These are phyloP conservation scores for Eremothecium sinecaudum DNA, from an alignment of 1,139 yeast genomes.

Conservation along the genomic window DNA sequence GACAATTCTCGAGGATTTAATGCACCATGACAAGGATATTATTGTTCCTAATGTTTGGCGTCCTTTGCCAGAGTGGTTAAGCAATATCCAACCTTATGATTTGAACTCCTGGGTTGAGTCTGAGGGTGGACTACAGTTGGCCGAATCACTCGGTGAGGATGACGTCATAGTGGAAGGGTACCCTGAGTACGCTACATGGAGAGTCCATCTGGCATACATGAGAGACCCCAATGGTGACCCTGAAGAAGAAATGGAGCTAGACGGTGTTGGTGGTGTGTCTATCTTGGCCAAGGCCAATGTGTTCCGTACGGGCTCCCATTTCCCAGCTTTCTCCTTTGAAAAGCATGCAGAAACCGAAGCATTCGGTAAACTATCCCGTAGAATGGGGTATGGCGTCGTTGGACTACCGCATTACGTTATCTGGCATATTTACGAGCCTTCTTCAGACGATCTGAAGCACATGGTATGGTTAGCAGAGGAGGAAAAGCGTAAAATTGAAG, in stretches of 20 bases:
- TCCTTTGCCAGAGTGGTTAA: constrained; percentile 83
- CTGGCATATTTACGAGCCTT: constrained; percentile 90
- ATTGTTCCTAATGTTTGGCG: constrained; percentile 86
- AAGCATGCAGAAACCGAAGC: constrained; percentile 94
- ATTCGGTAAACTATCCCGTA: constrained; percentile 72
- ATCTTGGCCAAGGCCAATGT: constrained; percentile 72
- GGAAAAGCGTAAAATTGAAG: constrained; percentile 64
- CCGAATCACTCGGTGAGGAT: constrained; percentile 69
- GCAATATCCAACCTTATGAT: constrained; percentile 84
- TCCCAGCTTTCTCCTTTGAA: constrained; percentile 84
- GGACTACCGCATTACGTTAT: constrained; percentile 86
- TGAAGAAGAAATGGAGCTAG: constrained; percentile 77
- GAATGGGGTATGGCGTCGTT: constrained; percentile 72
- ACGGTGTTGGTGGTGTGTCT: constrained; percentile 88
- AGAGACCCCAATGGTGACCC: constrained; percentile 83
- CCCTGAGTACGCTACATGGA: constrained; percentile 87
- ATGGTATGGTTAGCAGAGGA: constrained; percentile 97
- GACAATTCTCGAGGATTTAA: constrained; percentile 53
- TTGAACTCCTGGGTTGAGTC: constrained; percentile 86
- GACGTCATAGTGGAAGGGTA: constrained; percentile 89
- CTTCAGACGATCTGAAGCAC: constrained; percentile 76
- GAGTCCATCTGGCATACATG: constrained; percentile 81
- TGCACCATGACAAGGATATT: constrained; percentile 57
- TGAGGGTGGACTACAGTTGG: constrained; percentile 73
- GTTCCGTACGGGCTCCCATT: constrained; percentile 71